Evolutionary conservation across 228 moss, liverwort and hornwort genomes (phyloP).

Genomic region (Sphagnum magellanicum): DNA sequence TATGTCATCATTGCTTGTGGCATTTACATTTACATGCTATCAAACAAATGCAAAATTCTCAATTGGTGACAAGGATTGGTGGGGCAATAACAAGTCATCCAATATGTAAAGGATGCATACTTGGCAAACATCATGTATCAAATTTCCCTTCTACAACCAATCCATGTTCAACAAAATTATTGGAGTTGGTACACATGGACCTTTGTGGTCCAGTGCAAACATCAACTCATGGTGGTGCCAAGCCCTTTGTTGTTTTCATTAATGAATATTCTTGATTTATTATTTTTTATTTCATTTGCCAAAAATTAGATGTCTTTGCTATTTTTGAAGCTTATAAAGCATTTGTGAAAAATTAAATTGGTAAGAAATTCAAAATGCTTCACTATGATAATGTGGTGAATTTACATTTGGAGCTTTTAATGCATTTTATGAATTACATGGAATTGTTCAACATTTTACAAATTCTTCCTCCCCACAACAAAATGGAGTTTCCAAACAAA

Average conservation of each 20-base stretch:
- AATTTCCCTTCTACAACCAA: neutral
- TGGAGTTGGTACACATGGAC: neutral
- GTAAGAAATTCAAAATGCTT: neutral
- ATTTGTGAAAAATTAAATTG: neutral
- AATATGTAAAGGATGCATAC: neutral
- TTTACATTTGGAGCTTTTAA: no score
- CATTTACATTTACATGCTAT: neutral
- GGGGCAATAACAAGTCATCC: neutral
- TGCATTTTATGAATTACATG: neutral
- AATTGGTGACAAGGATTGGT: neutral
- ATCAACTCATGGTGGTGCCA: neutral
- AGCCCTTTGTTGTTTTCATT: neutral
- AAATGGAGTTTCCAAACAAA: neutral
- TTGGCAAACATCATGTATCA: conserved; percentile 2
- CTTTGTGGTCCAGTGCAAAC: neutral
- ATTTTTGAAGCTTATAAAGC: neutral
- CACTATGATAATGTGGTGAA: no score
- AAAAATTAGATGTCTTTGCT: neutral
- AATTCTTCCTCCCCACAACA: neutral
- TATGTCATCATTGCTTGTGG: conserved; percentile 1
- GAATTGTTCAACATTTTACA: neutral
- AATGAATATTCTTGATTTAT: neutral
- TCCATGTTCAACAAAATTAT: neutral
- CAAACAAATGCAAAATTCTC: neutral
- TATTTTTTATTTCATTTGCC: neutral